Conservation (phyloP, 352 stramenopile genomes). For the Phytophthora podocarpi region DNA sequence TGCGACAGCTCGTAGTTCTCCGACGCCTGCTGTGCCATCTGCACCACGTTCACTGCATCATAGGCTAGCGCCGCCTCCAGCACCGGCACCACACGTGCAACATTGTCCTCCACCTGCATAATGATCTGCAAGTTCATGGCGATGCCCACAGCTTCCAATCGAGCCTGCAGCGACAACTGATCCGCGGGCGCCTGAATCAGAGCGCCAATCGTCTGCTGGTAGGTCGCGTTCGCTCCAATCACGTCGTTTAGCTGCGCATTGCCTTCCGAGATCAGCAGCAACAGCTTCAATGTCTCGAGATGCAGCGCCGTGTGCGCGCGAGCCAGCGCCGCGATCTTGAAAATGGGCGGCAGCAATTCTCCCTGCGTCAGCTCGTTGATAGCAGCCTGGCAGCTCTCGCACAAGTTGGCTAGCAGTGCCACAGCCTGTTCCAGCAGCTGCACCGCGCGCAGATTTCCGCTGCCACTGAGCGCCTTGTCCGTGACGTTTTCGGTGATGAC, state of each 20-base stretch:
- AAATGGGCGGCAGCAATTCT: conserved; percentile 73
- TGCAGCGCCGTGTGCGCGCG: conserved; percentile 60
- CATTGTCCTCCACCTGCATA: conserved; percentile 75
- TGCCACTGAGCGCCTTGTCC: conserved; percentile 55
- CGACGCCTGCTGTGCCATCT: conserved; percentile 71
- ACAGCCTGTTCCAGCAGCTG: conserved; percentile 85
- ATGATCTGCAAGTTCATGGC: conserved; percentile 81
- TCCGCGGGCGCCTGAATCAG: conserved; percentile 69
- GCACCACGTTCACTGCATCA: conserved; percentile 74
- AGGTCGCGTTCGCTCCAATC: conserved; percentile 58
- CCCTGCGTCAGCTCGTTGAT: conserved; percentile 85
- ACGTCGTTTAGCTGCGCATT: conserved; percentile 80
- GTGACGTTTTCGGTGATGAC: conserved; percentile 69
- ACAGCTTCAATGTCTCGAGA: conserved; percentile 79
- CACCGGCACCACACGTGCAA: conserved; percentile 69
- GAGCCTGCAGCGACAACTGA: conserved; percentile 49
- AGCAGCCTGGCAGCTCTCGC: conserved; percentile 79
- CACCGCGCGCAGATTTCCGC: conserved; percentile 66
- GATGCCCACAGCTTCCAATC: conserved; percentile 72
- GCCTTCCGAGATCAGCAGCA: conserved; percentile 83
- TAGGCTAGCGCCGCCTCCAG: conserved; percentile 79
- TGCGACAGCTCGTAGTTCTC: conserved; percentile 67
- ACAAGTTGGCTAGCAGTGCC: conserved; percentile 79
- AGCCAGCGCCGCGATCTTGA: conserved; percentile 68
- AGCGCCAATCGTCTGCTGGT: conserved; percentile 72